Conservation (phyloP, 768 basidiomycete species). For the Boletus edulis region DNA sequence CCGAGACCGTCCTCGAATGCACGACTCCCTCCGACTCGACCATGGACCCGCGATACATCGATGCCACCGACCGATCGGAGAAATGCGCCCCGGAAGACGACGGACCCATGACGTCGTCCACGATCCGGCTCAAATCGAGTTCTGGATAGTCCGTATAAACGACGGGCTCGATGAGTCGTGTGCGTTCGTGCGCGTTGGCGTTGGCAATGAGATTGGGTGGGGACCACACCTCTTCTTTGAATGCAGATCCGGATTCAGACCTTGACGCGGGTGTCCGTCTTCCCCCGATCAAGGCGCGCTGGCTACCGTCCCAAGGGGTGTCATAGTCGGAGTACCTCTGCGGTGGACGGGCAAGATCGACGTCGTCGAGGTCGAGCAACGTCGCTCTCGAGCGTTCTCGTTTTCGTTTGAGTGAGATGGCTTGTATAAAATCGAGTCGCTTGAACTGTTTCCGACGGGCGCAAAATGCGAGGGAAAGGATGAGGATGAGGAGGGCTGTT, state of each 20-base stretch:
- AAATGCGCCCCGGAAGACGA: slow-evolving; percentile 11
- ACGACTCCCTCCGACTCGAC: neutral
- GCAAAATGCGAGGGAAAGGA: slow-evolving; percentile 37
- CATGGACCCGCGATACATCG: slow-evolving; percentile 14
- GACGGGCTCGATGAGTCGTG: slow-evolving; percentile 23
- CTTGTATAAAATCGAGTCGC: slow-evolving; percentile 28
- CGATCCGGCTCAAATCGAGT: slow-evolving; percentile 40
- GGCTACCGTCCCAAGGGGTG: slow-evolving; percentile 15
- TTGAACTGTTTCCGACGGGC: slow-evolving; percentile 38
- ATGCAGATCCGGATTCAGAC: slow-evolving; percentile 46
- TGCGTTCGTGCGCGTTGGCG: slow-evolving; percentile 20
- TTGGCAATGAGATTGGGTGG: slow-evolving; percentile 20
- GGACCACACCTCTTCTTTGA: slow-evolving; percentile 46
- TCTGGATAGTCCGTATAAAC: slow-evolving; percentile 17
- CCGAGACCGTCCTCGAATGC: slow-evolving; percentile 23
- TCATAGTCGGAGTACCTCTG: slow-evolving; percentile 19
- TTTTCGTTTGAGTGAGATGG: slow-evolving; percentile 24
- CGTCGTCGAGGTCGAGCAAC: slow-evolving; percentile 22
- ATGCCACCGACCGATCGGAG: slow-evolving; percentile 25
- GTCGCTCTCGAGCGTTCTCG: slow-evolving; percentile 18
- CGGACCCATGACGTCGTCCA: slow-evolving; percentile 51
- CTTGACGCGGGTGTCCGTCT: neutral
- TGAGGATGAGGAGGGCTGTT: slow-evolving; percentile 35
- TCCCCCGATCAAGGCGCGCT: neutral
- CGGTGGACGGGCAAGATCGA: slow-evolving; percentile 3